Base-by-base conservation (phyloP, 169 alveolate genomes). In the Eimeria mitis region DNA sequence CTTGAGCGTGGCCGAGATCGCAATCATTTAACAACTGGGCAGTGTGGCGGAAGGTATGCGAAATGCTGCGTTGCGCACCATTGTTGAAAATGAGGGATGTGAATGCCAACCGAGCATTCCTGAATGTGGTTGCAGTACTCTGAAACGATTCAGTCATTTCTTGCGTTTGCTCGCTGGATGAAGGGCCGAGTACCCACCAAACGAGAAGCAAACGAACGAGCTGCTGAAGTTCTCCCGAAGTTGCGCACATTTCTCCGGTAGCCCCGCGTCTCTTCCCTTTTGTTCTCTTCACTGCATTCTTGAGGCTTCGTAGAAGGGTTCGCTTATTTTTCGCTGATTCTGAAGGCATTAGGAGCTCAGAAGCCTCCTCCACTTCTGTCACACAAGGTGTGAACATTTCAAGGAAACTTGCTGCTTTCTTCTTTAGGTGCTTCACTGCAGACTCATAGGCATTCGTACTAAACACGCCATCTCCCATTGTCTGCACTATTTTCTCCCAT, bases 161-260 rank as follows among this genome's bases (percentile, higher is more conserved):
- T 6, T 65, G 47, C 28, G 40, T 40, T 1, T 61, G 44, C 65
- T 87, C 84, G 63, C 65, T 84, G 6, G 78, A 59, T 28, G 94
- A 37, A 61, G 52, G 83, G 23, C 94, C 94, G 25, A 63, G 42
- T 1, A 63, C 81, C 94, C 94, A 87, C 94, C 94, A 87, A 34
- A n/a, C 68, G 54, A 87, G 68, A 6, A 87, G 63, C 94, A 87
- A 25, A 40, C 94, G 94, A 61, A 42, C 61, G 31, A 87, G 81
- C 68, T 87, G 94, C 79, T 87, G 94, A 40, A 65, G 84, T n/a
- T 65, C 94, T 42, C 68, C 94, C 31, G 78, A 52, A 40, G n/a
- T 87, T 87, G 44, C 49, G 68, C 94, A 87, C 94, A 87, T 63
- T 2, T 47, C 83, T 40, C 21, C 65, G 65, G 19, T 87, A 28